These are phyloP conservation scores for Fusarium sp. DNA, from an alignment of 2,329 filamentous ascomycete species.

Conservation along the genomic window DNA sequence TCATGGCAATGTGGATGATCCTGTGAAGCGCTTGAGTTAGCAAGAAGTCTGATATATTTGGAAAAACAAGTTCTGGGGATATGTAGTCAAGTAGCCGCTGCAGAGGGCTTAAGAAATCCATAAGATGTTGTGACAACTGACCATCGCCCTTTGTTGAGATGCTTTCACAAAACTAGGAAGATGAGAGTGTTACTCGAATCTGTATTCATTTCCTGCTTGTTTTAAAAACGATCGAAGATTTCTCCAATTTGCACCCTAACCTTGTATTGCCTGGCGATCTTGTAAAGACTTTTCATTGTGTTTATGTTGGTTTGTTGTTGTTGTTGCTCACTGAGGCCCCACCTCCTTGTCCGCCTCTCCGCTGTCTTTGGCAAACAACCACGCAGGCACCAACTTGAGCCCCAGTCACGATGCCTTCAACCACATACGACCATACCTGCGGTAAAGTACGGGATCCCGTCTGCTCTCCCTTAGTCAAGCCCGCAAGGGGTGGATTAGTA, in stretches of 20 bases:
- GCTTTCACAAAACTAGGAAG: neutral
- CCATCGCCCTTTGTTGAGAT: neutral
- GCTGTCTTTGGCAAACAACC: neutral
- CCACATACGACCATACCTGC: slow-evolving; percentile 11
- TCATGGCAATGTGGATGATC: neutral
- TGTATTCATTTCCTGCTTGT: no score
- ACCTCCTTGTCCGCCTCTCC: neutral
- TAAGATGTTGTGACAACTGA: neutral
- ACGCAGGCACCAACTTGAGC: neutral
- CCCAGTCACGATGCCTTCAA: neutral
- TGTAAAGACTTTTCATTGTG: neutral
- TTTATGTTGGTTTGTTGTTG: neutral
- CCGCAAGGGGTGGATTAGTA: slow-evolving; percentile 8
- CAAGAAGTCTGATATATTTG: neutral
- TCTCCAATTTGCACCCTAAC: rapidly evolving
- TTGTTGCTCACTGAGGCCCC: neutral
- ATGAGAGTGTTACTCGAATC: neutral
- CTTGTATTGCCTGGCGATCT: no score
- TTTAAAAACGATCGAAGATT: rapidly evolving
- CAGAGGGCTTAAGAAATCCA: neutral
- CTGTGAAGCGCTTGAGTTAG: neutral
- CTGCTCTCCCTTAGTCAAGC: slow-evolving; percentile 5
- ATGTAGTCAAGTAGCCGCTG: rapidly evolving
- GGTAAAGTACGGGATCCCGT: slow-evolving; percentile 7
- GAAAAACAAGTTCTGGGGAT: rapidly evolving